Evolutionary conservation across 139 green algal genomes (phyloP).

Genomic region (Chlamydomonas sp.): DNA sequence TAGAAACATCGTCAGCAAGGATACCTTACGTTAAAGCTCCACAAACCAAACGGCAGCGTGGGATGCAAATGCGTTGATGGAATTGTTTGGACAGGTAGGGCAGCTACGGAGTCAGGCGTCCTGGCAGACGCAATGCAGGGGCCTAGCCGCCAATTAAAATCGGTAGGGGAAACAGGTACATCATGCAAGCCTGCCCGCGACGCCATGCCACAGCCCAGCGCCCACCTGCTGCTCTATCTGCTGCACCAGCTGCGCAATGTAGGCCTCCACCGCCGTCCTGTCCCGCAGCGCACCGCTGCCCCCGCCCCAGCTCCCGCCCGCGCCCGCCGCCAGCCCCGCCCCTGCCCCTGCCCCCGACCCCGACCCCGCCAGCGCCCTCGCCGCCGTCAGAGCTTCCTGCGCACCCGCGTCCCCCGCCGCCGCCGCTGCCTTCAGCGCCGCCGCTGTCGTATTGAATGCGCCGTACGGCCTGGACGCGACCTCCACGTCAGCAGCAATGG

Average conservation of each 20-base stretch:
- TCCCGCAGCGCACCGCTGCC: constrained; percentile 27
- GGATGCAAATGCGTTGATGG: too few relatives aligned
- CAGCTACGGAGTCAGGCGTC: too few relatives aligned
- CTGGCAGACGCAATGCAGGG: too few relatives aligned
- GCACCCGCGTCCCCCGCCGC: background rate
- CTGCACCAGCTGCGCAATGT: constrained; percentile 5
- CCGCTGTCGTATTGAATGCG: background rate
- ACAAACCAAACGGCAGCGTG: too few relatives aligned
- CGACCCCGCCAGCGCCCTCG: background rate
- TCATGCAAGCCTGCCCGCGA: background rate
- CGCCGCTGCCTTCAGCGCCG: background rate
- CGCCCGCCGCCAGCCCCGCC: background rate
- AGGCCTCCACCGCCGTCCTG: constrained; percentile 26
- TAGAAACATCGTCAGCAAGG: too few relatives aligned
- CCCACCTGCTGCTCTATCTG: constrained; percentile 30
- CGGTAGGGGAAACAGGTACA: background rate
- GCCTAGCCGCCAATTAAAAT: too few relatives aligned
- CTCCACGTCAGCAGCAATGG: constrained; percentile 6
- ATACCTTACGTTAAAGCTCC: too few relatives aligned
- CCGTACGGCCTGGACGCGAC: background rate
- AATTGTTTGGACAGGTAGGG: too few relatives aligned
- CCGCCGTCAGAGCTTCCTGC: background rate
- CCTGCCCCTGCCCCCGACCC: background rate
- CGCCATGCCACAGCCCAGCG: background rate
- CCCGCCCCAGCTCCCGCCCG: background rate